Evolutionary conservation across 176 grass and related monocot genomes (phyloP).

Genomic region (Musa troglodytarum): DNA sequence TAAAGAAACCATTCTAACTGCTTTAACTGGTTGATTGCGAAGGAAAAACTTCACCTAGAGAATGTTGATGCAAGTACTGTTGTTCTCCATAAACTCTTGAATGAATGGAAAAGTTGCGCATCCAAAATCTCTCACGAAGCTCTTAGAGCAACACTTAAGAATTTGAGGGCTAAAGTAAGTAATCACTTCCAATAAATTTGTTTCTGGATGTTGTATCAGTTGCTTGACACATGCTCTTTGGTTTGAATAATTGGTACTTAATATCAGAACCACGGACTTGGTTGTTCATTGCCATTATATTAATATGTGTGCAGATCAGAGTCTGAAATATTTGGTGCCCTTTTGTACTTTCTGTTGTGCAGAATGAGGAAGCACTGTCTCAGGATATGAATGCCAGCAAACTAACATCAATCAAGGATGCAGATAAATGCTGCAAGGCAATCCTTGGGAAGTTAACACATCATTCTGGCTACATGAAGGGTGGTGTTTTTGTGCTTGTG

Average conservation of each 20-base stretch:
- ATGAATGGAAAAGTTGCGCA: slow-evolving; percentile 60
- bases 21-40: slow-evolving; percentile 20
- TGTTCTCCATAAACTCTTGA: slow-evolving; percentile 43
- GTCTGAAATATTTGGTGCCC: neutral
- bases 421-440: slow-evolving; percentile 73
- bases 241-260: neutral
- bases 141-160: slow-evolving; percentile 55
- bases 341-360: slow-evolving; percentile 10
- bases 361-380: slow-evolving; percentile 59
- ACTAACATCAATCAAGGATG: slow-evolving; percentile 51
- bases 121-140: slow-evolving; percentile 58
- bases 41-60: slow-evolving; percentile 52
- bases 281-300: neutral
- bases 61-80: slow-evolving; percentile 59
- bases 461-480: slow-evolving; percentile 49
- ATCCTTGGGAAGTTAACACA: slow-evolving; percentile 57
- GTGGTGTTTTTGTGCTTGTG: slow-evolving; percentile 36
- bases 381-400: slow-evolving; percentile 33
- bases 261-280: neutral
- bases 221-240: neutral
- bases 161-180: slow-evolving; percentile 60
- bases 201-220: neutral
- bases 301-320: neutral
- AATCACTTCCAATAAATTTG: neutral
- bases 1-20: neutral